Percentiles rank a stretch among this genome's conserved stretches.
phyloP scores from a whole-genome alignment of 1,284 basidiomycete genomes.

The Naganishia sp. region DNA sequence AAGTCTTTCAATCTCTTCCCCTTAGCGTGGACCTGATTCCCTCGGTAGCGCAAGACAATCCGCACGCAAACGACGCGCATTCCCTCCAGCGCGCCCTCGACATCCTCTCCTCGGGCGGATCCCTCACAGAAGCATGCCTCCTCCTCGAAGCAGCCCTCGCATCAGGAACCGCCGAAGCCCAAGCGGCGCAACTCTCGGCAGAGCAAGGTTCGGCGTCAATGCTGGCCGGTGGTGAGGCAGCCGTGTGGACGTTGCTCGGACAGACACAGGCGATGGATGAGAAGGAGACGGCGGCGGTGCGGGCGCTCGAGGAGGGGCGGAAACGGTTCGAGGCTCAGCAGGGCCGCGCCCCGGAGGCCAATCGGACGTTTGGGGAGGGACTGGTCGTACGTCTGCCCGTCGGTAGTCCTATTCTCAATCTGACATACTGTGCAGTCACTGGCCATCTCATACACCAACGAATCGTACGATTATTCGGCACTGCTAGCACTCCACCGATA shows the following conservation, averaged over 20 bases:
- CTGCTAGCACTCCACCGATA: slow-evolving; percentile 86
- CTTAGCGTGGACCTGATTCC: neutral
- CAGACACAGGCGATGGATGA: slow-evolving; percentile 97
- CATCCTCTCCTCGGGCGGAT: slow-evolving; percentile 74
- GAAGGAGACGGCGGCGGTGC: slow-evolving; percentile 60
- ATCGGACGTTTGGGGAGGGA: slow-evolving; percentile 63
- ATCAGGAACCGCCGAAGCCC: slow-evolving; percentile 40
- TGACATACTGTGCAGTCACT: slow-evolving; percentile 65
- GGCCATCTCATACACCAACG: slow-evolving; percentile 96
- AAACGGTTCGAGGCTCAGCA: slow-evolving; percentile 72
- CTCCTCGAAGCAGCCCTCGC: slow-evolving; percentile 83
- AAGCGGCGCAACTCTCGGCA: slow-evolving; percentile 12
- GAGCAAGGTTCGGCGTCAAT: neutral
- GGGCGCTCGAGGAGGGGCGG: slow-evolving; percentile 68
- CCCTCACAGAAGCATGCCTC: slow-evolving; percentile 78
- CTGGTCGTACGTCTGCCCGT: slow-evolving; percentile 67
- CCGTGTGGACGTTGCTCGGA: slow-evolving; percentile 88
- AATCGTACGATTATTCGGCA: slow-evolving; percentile 85
- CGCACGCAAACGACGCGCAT: slow-evolving; percentile 18
- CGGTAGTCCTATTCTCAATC: neutral
- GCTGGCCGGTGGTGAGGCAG: slow-evolving; percentile 63
- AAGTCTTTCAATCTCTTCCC: slow-evolving; percentile 39
- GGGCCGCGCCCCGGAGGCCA: slow-evolving; percentile 59
- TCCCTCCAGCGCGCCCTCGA: slow-evolving; percentile 26
- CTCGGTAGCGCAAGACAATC: slow-evolving; percentile 33